phyloP scores from a whole-genome alignment of 2,329 filamentous ascomycete genomes.

The Chaetomium strumarium region DNA sequence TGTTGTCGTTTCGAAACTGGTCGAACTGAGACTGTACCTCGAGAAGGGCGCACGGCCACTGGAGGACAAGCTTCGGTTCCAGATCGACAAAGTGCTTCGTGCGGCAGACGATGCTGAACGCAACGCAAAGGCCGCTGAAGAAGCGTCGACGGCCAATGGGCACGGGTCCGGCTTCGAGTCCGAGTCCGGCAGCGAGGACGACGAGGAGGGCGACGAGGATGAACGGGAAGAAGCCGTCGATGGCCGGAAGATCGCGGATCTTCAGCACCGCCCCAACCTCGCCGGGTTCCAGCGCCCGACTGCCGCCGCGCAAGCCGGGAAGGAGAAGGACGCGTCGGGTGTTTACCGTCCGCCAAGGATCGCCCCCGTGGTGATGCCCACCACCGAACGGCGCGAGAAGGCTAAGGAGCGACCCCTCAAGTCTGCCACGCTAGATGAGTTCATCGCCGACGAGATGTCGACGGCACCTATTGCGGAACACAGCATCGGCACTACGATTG shows the following conservation, averaged over 20 bases:
- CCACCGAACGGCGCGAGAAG: slow-evolving; percentile 57
- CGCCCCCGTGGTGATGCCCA: slow-evolving; percentile 78
- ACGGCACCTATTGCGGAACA: slow-evolving; percentile 75
- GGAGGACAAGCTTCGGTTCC: slow-evolving; percentile 86
- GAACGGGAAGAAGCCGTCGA: slow-evolving; percentile 27
- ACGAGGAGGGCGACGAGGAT: slow-evolving; percentile 27
- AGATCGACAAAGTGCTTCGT: slow-evolving; percentile 89
- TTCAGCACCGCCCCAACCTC: slow-evolving; percentile 34
- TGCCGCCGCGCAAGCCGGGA: slow-evolving; percentile 26
- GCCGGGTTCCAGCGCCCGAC: slow-evolving; percentile 34
- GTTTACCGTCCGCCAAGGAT: slow-evolving; percentile 88
- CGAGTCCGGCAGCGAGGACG: slow-evolving; percentile 24
- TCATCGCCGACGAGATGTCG: slow-evolving; percentile 78
- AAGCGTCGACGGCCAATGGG: slow-evolving; percentile 30
- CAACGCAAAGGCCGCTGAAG: slow-evolving; percentile 33
- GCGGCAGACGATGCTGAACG: slow-evolving; percentile 71
- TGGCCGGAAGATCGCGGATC: slow-evolving; percentile 23
- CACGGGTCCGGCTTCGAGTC: slow-evolving; percentile 26
- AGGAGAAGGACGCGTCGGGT: slow-evolving; percentile 49
- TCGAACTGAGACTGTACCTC: slow-evolving; percentile 84
- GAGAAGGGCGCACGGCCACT: slow-evolving; percentile 88
- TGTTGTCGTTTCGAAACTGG: slow-evolving; percentile 76
- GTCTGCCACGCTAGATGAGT: slow-evolving; percentile 87
- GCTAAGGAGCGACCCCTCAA: slow-evolving; percentile 58
- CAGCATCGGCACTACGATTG: slow-evolving; percentile 86